phyloP scores from a whole-genome alignment of 352 stramenopile genomes.

The Ophiocytium majus region DNA sequence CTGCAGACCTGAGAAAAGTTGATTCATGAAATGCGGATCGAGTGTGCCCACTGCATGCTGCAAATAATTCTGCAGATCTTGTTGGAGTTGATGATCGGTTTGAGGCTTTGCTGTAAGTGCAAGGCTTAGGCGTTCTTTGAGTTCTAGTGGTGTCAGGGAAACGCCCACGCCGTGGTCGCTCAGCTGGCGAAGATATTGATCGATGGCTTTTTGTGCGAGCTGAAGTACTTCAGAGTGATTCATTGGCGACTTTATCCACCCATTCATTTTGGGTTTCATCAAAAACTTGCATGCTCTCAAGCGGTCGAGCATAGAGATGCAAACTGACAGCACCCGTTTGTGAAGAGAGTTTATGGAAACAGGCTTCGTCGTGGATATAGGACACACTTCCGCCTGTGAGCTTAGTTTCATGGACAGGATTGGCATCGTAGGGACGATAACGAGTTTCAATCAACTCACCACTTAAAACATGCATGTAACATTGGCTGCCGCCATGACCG shows the following conservation, averaged over 20 bases:
- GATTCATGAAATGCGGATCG: not conserved
- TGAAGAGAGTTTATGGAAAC: not conserved
- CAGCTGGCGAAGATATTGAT: not conserved
- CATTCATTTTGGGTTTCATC: no score
- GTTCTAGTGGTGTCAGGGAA: not conserved
- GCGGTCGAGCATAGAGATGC: not conserved
- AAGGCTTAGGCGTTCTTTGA: not conserved
- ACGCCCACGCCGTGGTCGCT: not conserved
- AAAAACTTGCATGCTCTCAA: not conserved
- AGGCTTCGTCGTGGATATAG: not conserved
- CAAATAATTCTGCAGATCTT: slow-evolving; percentile 1
- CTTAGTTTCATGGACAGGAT: not conserved
- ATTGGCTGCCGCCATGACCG: slow-evolving; percentile 9
- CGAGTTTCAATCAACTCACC: not conserved
- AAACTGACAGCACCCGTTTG: not conserved
- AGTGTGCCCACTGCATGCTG: not conserved
- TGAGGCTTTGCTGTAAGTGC: not conserved
- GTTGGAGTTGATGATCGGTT: not conserved
- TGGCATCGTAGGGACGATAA: not conserved
- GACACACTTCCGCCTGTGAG: not conserved
- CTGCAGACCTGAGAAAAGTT: slow-evolving; percentile 5
- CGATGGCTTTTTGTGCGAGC: not conserved
- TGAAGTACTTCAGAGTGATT: not conserved
- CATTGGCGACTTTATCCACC: no score
- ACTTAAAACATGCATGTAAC: not conserved